Conservation (phyloP, 495 filamentous ascomycete species). For the Neurospora tetrasperma region DNA sequence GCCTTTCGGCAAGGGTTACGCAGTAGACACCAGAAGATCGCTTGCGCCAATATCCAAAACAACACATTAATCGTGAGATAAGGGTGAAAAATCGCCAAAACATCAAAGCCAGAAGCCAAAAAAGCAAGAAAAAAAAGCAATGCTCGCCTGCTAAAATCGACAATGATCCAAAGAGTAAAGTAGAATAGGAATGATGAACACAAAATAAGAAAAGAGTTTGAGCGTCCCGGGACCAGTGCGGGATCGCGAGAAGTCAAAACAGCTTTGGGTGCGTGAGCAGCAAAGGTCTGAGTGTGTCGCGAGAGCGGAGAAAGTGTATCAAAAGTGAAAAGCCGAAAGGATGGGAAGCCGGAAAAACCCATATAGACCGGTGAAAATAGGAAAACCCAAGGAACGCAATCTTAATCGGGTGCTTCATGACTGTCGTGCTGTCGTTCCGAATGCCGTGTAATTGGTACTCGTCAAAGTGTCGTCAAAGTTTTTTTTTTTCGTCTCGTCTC, state of each 20-base stretch:
- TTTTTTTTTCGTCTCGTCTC: slow-evolving; percentile 1
- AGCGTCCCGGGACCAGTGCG: slow-evolving; percentile 10
- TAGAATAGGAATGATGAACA: slow-evolving; percentile 10
- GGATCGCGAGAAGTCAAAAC: slow-evolving; percentile 16
- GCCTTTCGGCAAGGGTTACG: slow-evolving; percentile 15
- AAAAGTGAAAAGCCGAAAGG: slow-evolving; percentile 4
- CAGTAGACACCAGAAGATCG: slow-evolving; percentile 15
- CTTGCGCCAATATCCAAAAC: slow-evolving; percentile 16
- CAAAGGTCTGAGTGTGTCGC: slow-evolving; percentile 26
- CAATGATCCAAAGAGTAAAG: slow-evolving; percentile 7
- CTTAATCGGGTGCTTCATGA: not conserved
- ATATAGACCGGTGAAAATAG: slow-evolving; percentile 15
- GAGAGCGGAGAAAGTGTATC: slow-evolving; percentile 28
- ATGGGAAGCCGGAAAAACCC: slow-evolving; percentile 7
- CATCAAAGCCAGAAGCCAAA: slow-evolving; percentile 15
- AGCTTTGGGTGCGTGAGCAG: slow-evolving; percentile 29
- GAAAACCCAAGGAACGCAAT: slow-evolving; percentile 14
- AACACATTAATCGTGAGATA: not conserved
- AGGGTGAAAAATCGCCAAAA: slow-evolving; percentile 10
- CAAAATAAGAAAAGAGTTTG: slow-evolving; percentile 12
- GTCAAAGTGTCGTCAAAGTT: not conserved
- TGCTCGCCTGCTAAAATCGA: slow-evolving; percentile 24
- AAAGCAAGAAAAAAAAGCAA: slow-evolving; percentile 14
- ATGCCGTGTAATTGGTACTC: not conserved
- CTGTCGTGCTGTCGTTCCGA: not conserved